phyloP scores from a whole-genome alignment of 2,329 filamentous ascomycete species.

The Aquanectria penicillioides region DNA sequence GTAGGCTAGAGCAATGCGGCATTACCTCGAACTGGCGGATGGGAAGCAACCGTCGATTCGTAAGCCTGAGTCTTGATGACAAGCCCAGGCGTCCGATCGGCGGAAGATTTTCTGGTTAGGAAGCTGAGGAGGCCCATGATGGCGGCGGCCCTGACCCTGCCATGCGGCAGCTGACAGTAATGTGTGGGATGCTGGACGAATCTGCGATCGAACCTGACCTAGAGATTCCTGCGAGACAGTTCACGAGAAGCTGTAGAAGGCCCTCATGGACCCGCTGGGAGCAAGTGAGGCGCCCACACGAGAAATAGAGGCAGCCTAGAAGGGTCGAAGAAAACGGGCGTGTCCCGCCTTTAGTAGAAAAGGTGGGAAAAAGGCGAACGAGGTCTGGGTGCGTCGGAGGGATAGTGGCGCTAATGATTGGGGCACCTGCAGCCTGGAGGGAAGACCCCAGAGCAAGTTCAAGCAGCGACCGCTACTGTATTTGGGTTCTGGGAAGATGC shows the following conservation, averaged over 20 bases:
- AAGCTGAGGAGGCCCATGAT: constrained; percentile 43
- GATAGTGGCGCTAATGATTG: constrained; percentile 12
- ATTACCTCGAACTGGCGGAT: constrained; percentile 39
- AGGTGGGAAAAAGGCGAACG: constrained; percentile 15
- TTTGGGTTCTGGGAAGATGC: not conserved
- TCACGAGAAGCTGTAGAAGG: constrained; percentile 19
- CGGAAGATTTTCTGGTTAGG: constrained; percentile 31
- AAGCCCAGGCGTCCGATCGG: constrained; percentile 11
- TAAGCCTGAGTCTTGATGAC: constrained; percentile 38
- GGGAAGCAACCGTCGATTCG: constrained; percentile 36
- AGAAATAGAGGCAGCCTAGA: constrained; percentile 7
- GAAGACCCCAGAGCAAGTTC: not conserved
- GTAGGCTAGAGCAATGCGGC: not conserved
- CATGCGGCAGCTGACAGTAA: constrained; percentile 30
- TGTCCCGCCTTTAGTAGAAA: constrained; percentile 30
- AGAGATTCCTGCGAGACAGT: too few relatives aligned
- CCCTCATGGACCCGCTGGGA: constrained; percentile 28
- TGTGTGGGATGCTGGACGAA: too few relatives aligned
- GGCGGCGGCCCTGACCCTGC: constrained; percentile 26
- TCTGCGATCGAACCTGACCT: too few relatives aligned
- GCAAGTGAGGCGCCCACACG: constrained; percentile 30
- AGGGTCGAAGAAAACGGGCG: constrained; percentile 14
- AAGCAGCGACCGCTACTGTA: not conserved
- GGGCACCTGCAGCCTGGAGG: not conserved
- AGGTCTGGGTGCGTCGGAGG: constrained; percentile 19